Base-by-base conservation (phyloP, 2,329 filamentous ascomycete species). In the Purpureocillium takamizusanense region DNA sequence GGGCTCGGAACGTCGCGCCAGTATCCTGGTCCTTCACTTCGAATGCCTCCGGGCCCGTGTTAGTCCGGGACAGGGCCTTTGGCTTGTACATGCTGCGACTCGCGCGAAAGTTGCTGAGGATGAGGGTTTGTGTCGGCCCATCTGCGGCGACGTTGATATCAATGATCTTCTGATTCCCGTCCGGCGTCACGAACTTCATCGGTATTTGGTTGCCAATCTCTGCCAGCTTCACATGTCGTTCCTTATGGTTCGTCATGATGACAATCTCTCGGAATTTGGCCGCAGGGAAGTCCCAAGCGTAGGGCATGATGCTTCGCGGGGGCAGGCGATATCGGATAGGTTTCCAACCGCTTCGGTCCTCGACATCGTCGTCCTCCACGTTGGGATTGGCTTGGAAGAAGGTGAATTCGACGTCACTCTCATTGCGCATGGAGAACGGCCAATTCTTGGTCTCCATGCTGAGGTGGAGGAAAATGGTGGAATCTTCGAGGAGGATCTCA, bases 391-490 rank as follows among this genome's bases (percentile, higher is more conserved):
- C 85, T 60, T 98, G 92, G 68, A 84, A 95, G 66, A 98, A 98
- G 35, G 90, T 83, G 60, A 97, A 97, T 55, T 97, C 92, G 17
- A 83, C 84, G 53, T 97, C 90, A 53, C 90, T 97, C 65, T 97
- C 92, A 55, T 98, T 98, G 47, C 92, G 83, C 81, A 98, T 95
- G 0, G 89, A 95, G 64, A 92, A 98, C 0, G 92, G 92, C 92
- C 92, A 98, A 55, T 94, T 87, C 60, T 92, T 94, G 6, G 78
- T 88, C 64, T 98, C 92, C 48, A 90, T 70, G 53, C 81, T 92
- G 42, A 98, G 74, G 52, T 95, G 86, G 27, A 97, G 61, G 69
- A 97, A 98, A 31, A 98, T 83, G 1, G 90, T 97, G 1, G 90
- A 86, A 44, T 86, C 80, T 58, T 98, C 94, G 74, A 95, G 82